A percentile compares a stretch with the other conserved stretches of the same genome.
Conservation (phyloP, 2,329 filamentous ascomycete genomes). For the Drechslera avenae region DNA sequence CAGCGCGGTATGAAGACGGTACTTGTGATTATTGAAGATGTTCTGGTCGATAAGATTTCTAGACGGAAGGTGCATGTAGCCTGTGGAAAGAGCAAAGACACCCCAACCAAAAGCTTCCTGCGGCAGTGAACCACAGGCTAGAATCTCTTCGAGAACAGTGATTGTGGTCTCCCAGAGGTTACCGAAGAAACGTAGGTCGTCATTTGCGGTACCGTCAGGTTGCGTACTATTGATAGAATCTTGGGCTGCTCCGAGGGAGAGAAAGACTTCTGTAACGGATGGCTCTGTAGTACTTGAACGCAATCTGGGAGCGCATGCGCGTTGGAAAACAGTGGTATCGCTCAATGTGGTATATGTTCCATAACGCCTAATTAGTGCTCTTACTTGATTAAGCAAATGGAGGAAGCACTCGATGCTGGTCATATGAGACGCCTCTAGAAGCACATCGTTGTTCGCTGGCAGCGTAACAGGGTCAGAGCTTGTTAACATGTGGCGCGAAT, state of each 20-base stretch:
- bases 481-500: background rate
- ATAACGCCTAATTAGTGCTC: constrained; percentile 8
- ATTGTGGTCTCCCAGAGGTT: constrained; percentile 19
- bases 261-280: constrained; percentile 12
- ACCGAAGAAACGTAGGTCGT: constrained; percentile 24
- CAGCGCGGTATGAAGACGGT: constrained; percentile 19
- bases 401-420: constrained; percentile 14
- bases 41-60: background rate
- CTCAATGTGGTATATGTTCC: constrained; percentile 17
- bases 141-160: constrained; percentile 16
- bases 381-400: constrained; percentile 13
- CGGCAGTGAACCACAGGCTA: constrained; percentile 12
- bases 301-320: background rate
- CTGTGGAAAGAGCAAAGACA: constrained; percentile 22
- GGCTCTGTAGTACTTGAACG: background rate
- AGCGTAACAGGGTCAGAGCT: background rate
- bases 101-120: constrained; percentile 28
- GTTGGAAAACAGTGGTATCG: constrained; percentile 15
- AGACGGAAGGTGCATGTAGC: constrained; percentile 15
- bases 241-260: constrained; percentile 26
- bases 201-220: constrained; percentile 10
- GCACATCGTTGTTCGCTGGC: background rate
- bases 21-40: constrained; percentile 16
- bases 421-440: background rate
- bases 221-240: constrained; percentile 19